Evolutionary conservation across 2,329 filamentous ascomycete species (phyloP), one percentile per base, ranked within the genome.

Genomic region (Aspergillus sp.): DNA sequence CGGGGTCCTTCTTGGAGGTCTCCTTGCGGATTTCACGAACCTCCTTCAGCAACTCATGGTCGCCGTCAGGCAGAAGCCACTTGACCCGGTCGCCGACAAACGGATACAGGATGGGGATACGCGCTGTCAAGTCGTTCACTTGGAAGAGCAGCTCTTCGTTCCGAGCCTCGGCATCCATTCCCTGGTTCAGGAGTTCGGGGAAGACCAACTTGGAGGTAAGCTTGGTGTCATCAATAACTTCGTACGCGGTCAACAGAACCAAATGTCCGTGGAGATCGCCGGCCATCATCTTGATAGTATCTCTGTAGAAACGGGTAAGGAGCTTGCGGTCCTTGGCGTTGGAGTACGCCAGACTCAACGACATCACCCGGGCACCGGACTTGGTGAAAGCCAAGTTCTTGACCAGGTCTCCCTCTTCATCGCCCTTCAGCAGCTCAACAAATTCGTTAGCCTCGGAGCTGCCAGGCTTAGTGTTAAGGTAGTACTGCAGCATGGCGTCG

Each of bases 401-500:
- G 65, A 95, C 83, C 63, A 97, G 78, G 74, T 98, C 93, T 51
- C 92, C 92, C 60, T 90, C 89, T 72, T 96, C 91, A 66, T 99
- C 94, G 42, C 91, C 91, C 80, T 96, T 96, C 71, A 99, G 82
- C 67, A 96, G 84, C 76, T 98, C 93, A 60, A 96, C 80, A 72
- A 96, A 97, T 69, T 96, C 92, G 32, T 83, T 90, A 44, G 91
- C 88, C 74, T 98, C 94, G 60, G 91, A 87, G 48, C 88, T 91
- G 3, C 90, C 92, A 4, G 86, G 81, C 65, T 90, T 88, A 50
- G 88, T 87, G 70, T 90, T 94, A 56, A 92, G 80, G 78, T 94
- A 97, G 78, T 97, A 99, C 75, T 99, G 94, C 61, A 97, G 82
- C 93, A 99, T 96, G 53, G 95, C 95, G 71, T 98, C 95, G 77